Base-by-base conservation (phyloP, 495 filamentous ascomycete genomes). In the Aspergillus coremiiformis region DNA sequence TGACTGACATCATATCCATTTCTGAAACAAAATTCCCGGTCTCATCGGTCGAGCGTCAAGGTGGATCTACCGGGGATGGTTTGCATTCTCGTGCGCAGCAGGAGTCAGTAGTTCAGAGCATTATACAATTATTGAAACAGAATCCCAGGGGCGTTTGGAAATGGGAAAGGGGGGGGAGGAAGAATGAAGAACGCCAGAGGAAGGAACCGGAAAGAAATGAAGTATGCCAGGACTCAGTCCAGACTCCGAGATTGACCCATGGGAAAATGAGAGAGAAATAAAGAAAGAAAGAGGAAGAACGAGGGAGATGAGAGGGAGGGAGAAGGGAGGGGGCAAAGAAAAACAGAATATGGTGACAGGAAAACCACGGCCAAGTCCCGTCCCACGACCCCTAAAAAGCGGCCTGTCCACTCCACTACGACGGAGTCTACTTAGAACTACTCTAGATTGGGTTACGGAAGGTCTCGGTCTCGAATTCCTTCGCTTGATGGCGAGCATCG, bases 1-100 rank as follows among this genome's bases (percentile, higher is more conserved):
- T 63, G 55, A 60, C 37, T 39, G 67, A 62, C 65, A 68, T 71
- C 59, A 63, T 69, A 46, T 71, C 62, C 57, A 66, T 68, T 44
- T 59, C 53, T 54, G 37, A 50, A 52, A 59, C 55, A 55, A 44
- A 50, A 51, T 55, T 53, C 57, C 62, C 52, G 59, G 58, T 53
- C 49, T 58, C 59, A 58, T 56, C 44, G 51, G 58, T 61, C 39
- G 33, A 44, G 50, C 22, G 53, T 61, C 44, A 64, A 54, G 53
- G 58, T 57, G 59, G 50, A 50, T 58, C 49, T 43, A 26, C 37
- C 46, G 26, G 55, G 30, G 51, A 53, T 50, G 43, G 53, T 64
- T 63, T 55, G 66, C 68, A 71, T 71, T 62, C 61, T 69, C 66
- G 55, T 54, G 56, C 51, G 53, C 51, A 24, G 39, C 35, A 46